A percentile compares a stretch with the other conserved stretches of the same genome.
Conservation (phyloP, 768 basidiomycete species). For the Plicaturopsis crispa region DNA sequence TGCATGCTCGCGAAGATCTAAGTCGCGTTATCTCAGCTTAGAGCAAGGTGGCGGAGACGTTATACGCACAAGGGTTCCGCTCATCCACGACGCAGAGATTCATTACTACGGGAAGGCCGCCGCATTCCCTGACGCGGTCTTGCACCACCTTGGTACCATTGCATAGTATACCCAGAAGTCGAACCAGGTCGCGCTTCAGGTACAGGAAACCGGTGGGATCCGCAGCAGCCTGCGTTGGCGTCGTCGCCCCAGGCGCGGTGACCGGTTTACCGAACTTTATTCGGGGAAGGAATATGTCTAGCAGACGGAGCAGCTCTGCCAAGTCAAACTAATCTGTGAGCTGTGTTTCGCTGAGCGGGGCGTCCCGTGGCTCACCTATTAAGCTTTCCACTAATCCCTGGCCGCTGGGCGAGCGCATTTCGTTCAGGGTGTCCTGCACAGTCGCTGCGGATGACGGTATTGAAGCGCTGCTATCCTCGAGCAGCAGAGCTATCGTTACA, state of each 20-base stretch:
- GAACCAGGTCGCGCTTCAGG: constrained; percentile 86
- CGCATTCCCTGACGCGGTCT: constrained; percentile 61
- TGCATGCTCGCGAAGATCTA: constrained; percentile 90
- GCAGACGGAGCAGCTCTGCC: constrained; percentile 62
- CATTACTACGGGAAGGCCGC: constrained; percentile 78
- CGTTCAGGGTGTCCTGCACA: constrained; percentile 36
- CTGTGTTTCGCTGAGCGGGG: not conserved
- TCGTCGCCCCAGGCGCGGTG: constrained; percentile 4
- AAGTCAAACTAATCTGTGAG: constrained; percentile 3
- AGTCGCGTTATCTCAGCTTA: constrained; percentile 1
- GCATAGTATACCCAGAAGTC: constrained; percentile 72
- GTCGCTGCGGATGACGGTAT: too few species aligned
- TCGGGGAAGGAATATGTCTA: constrained; percentile 79
- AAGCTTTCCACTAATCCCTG: constrained; percentile 45
- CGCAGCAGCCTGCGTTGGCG: constrained; percentile 16
- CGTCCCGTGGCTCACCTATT: constrained; percentile 38
- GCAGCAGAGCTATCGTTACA: constrained; percentile 52
- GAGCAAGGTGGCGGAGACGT: constrained; percentile 2
- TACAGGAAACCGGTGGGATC: constrained; percentile 60
- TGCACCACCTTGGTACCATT: constrained; percentile 61
- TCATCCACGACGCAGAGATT: constrained; percentile 88
- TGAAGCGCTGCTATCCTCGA: too few species aligned
- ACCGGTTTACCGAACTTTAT: constrained; percentile 73
- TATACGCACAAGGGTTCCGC: constrained; percentile 79
- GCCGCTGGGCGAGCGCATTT: constrained; percentile 28